Percentiles rank a stretch among this genome's conserved stretches.
Evolutionary conservation across 1,284 basidiomycete genomes (phyloP).

Genomic region (Ceratobasidium sp.): DNA sequence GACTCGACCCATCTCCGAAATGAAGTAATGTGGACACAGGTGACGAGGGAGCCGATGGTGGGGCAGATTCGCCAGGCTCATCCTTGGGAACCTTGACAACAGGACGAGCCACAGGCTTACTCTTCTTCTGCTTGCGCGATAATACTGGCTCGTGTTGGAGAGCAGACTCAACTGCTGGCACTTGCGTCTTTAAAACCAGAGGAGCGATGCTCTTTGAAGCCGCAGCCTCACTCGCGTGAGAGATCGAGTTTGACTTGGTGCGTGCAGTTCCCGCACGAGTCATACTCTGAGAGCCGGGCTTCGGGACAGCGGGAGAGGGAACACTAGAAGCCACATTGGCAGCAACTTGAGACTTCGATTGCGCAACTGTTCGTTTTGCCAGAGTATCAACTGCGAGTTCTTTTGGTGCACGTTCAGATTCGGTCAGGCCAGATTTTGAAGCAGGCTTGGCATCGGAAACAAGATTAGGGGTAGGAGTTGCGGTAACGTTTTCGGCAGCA

Average conservation of each 20-base stretch:
- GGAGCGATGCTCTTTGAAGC: constrained; percentile 9
- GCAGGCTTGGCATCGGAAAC: not conserved
- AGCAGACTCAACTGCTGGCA: constrained; percentile 5
- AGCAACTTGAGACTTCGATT: not conserved
- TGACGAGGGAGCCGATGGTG: constrained; percentile 30
- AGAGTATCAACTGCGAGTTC: not conserved
- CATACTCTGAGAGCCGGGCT: constrained; percentile 8
- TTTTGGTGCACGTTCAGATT: not conserved
- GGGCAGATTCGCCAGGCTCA: constrained; percentile 56
- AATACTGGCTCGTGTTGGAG: constrained; percentile 44
- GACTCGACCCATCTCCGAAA: constrained; percentile 35
- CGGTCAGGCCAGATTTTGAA: no score
- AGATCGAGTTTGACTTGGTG: constrained; percentile 3
- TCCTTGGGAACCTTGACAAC: constrained; percentile 69
- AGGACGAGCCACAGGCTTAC: constrained; percentile 39
- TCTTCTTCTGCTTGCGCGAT: constrained; percentile 46
- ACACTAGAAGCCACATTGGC: not conserved
- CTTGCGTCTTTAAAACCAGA: not conserved
- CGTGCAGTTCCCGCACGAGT: not conserved
- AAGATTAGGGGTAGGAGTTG: not conserved
- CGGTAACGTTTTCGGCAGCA: constrained; percentile 1
- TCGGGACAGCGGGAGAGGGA: constrained; percentile 9
- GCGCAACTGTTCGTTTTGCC: not conserved
- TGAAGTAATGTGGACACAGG: constrained; percentile 41
- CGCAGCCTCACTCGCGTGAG: not conserved